phyloP scores from a whole-genome alignment of 108 stramenopile species.

The Phaeodactylum tricornutum region DNA sequence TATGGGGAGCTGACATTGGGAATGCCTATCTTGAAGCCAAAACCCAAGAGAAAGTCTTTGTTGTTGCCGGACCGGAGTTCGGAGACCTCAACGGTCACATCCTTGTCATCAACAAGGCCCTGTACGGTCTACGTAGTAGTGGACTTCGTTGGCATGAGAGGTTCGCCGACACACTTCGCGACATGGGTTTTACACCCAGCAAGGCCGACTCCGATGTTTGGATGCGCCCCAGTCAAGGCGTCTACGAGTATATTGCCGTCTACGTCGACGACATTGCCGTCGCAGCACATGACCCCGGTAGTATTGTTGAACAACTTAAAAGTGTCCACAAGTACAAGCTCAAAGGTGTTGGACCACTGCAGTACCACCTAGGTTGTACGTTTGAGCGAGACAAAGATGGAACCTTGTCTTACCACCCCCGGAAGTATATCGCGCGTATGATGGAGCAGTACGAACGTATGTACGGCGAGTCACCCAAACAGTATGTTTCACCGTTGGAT shows the following conservation, averaged over 20 bases:
- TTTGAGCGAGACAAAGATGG: conserved; percentile 4
- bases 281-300: conserved; percentile 8
- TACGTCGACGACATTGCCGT: conserved; percentile 6
- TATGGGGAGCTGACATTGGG: conserved; percentile 12
- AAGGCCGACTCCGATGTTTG: conserved; percentile 26
- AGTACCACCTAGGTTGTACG: conserved; percentile 3
- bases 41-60: conserved; percentile 12
- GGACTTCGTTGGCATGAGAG: background rate
- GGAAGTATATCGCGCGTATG: conserved; percentile 2
- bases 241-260: conserved; percentile 4
- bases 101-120: conserved; percentile 8
- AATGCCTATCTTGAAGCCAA: conserved; percentile 15
- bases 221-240: conserved; percentile 3
- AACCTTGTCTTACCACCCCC: background rate
- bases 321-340: conserved; percentile 1
- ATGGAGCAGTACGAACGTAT: conserved; percentile 9
- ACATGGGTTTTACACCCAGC: conserved; percentile 22
- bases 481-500: conserved; percentile 7
- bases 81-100: conserved; percentile 4
- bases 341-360: background rate
- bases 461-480: conserved; percentile 17
- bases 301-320: conserved; percentile 2
- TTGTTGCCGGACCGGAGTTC: conserved; percentile 15
- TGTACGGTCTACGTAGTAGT: conserved; percentile 12
- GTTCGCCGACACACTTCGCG: conserved; percentile 8